These are phyloP conservation scores for Colletotrichum trifolii DNA, from an alignment of 2,329 filamentous ascomycete species.

Conservation along the genomic window DNA sequence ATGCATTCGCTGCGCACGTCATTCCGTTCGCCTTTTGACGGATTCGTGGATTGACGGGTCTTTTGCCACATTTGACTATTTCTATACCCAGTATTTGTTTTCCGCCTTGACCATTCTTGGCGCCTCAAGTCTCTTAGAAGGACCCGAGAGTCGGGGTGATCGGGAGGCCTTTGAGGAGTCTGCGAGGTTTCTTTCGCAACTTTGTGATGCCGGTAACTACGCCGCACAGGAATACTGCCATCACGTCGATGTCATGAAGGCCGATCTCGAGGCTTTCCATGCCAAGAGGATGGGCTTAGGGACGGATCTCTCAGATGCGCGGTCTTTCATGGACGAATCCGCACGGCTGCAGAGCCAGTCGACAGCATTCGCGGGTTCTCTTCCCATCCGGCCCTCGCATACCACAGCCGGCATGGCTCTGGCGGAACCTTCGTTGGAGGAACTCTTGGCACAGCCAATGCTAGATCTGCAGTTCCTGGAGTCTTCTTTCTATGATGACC, in stretches of 20 bases:
- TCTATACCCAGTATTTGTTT: slow-evolving; percentile 59
- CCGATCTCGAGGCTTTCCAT: slow-evolving; percentile 15
- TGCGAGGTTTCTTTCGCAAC: slow-evolving; percentile 49
- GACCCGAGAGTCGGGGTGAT: slow-evolving; percentile 46
- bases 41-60: slow-evolving; percentile 58
- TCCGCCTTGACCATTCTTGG: slow-evolving; percentile 56
- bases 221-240: slow-evolving; percentile 53
- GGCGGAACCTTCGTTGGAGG: slow-evolving; percentile 49
- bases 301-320: neutral
- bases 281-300: slow-evolving; percentile 16
- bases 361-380: neutral
- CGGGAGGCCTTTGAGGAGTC: slow-evolving; percentile 52
- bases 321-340: neutral
- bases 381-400: slow-evolving; percentile 6
- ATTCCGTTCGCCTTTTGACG: slow-evolving; percentile 54
- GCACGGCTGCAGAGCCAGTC: neutral
- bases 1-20: slow-evolving; percentile 57
- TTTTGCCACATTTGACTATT: slow-evolving; percentile 59
- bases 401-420: slow-evolving; percentile 49
- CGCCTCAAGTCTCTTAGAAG: slow-evolving; percentile 52
- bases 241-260: slow-evolving; percentile 50
- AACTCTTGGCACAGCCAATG: slow-evolving; percentile 47
- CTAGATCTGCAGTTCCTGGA: slow-evolving; percentile 48
- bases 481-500: slow-evolving; percentile 35
- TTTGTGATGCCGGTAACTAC: slow-evolving; percentile 53